Percentiles rank a stretch among this genome's conserved stretches.
Evolutionary conservation across 2,329 filamentous ascomycete genomes (phyloP).

Genomic region (Incumbomyces lentus): DNA sequence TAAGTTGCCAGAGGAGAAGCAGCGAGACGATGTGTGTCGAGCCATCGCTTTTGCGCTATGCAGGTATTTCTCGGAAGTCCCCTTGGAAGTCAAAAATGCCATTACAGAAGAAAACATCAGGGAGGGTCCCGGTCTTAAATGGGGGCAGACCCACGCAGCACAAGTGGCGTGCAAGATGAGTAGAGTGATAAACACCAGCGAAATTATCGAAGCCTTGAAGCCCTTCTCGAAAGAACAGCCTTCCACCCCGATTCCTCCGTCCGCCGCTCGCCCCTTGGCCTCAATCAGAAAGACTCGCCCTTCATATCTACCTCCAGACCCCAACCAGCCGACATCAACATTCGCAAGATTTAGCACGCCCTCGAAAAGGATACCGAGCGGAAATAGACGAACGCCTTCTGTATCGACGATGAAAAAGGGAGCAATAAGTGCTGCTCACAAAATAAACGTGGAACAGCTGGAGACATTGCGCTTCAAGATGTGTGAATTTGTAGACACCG

Average conservation of each 20-base stretch:
- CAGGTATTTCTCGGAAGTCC: conserved; percentile 88
- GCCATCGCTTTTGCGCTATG: conserved; percentile 83
- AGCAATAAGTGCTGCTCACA: conserved; percentile 76
- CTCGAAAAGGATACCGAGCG: conserved; percentile 15
- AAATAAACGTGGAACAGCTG: conserved; percentile 82
- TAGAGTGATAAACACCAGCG: conserved; percentile 63
- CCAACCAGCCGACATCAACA: conserved; percentile 4
- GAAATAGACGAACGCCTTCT: conserved; percentile 15
- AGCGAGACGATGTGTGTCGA: conserved; percentile 87
- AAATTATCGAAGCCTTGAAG: conserved; percentile 60
- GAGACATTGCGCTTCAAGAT: conserved; percentile 77
- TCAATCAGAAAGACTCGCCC: conserved; percentile 21
- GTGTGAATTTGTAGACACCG: conserved; percentile 81
- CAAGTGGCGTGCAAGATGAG: conserved; percentile 79
- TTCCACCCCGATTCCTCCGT: conserved; percentile 12
- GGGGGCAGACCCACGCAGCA: conserved; percentile 72
- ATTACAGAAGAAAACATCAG: conserved; percentile 40
- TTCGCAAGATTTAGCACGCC: conserved; percentile 12
- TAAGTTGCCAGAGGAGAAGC: conserved; percentile 81
- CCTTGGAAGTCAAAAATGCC: conserved; percentile 61
- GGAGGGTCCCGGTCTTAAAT: conserved; percentile 18
- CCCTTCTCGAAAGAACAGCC: conserved; percentile 21
- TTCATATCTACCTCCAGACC: conserved; percentile 17
- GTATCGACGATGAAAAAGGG: conserved; percentile 34
- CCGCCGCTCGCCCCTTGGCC: conserved; percentile 10